Conservation (phyloP, 257 asterid genomes). For the Echium plantagineum region DNA sequence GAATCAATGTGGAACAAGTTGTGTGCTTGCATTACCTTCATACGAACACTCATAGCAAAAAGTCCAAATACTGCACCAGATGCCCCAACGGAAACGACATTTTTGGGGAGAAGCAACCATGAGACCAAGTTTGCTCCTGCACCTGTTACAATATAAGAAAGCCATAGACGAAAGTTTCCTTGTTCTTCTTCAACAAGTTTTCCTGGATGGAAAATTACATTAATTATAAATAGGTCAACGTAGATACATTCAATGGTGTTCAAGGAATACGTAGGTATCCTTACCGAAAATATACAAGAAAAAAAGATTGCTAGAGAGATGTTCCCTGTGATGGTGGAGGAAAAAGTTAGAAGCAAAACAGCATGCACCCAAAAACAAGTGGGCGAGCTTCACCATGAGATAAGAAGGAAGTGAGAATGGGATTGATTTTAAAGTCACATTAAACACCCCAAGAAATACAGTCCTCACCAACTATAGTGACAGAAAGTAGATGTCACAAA, state of each 20-base stretch:
- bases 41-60: constrained; percentile 86
- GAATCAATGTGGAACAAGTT: constrained; percentile 7
- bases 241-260: not conserved
- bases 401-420: not conserved
- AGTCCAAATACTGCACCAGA: constrained; percentile 98
- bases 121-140: constrained; percentile 96
- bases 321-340: constrained; percentile 47
- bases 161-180: constrained; percentile 88
- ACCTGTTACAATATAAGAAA: constrained; percentile 83
- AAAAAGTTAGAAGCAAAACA: constrained; percentile 2
- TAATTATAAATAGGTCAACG: not conserved
- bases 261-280: constrained; percentile 16
- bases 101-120: constrained; percentile 87
- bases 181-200: constrained; percentile 98
- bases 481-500: constrained; percentile 86
- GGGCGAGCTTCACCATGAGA: not conserved
- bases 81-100: constrained; percentile 90
- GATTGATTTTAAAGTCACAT: not conserved
- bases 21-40: constrained; percentile 54
- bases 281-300: constrained; percentile 94
- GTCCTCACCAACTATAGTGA: constrained; percentile 69
- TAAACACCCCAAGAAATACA: constrained; percentile 10
- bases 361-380: not conserved
- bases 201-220: constrained; percentile 30
- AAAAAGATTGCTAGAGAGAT: constrained; percentile 91